phyloP scores from a whole-genome alignment of 495 filamentous ascomycete genomes.

The Aspergillus affinis region DNA sequence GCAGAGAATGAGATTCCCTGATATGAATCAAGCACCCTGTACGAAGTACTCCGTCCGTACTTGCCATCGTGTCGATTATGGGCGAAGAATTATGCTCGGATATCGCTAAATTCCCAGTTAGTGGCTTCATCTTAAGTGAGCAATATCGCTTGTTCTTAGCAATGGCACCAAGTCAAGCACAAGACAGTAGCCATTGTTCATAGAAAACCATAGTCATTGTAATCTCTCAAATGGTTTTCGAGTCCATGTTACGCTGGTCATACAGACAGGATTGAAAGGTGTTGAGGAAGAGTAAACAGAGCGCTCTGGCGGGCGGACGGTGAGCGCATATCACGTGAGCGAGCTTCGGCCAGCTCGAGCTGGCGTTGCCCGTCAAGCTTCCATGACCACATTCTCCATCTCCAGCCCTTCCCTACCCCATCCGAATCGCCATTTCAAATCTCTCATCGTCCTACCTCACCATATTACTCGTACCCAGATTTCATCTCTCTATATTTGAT shows the following conservation, averaged over 20 bases:
- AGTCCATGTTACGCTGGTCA: neutral
- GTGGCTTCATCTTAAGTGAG: too few species aligned
- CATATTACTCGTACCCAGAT: neutral
- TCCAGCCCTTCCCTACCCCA: constrained; percentile 12
- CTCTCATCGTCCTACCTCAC: neutral
- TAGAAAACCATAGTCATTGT: neutral
- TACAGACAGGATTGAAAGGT: neutral
- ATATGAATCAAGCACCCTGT: too few species aligned
- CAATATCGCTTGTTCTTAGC: too few species aligned
- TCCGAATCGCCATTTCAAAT: constrained; percentile 7
- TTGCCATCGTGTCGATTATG: too few species aligned
- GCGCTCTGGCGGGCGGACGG: too few species aligned
- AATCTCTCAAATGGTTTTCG: neutral
- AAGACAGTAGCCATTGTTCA: neutral
- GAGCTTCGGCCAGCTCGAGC: constrained; percentile 35
- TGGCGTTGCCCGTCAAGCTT: constrained; percentile 20
- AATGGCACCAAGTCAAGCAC: too few species aligned
- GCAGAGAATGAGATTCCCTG: too few species aligned
- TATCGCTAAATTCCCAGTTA: too few species aligned
- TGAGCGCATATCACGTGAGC: constrained; percentile 26
- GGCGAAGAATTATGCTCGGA: too few species aligned
- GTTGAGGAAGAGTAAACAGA: neutral
- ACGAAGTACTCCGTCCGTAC: too few species aligned
- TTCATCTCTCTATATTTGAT: neutral
- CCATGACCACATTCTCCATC: constrained; percentile 17